Percentiles rank a stretch among this genome's conserved stretches.
Conservation (phyloP, 257 asterid species). For the Oldenlandia corymbosa region DNA sequence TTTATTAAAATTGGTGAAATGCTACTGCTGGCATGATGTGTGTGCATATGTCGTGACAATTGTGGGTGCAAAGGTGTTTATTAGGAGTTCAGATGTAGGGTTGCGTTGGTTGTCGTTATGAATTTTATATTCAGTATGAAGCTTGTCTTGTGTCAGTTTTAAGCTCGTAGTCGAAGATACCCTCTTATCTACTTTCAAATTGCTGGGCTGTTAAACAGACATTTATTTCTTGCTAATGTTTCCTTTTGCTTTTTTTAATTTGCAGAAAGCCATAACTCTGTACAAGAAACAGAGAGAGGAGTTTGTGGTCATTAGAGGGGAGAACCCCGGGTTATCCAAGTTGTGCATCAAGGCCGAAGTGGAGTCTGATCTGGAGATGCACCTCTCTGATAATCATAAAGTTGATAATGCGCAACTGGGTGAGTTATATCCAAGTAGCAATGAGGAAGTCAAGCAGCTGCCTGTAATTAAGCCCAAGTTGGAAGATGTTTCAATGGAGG, state of each 20-base stretch:
- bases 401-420: slow-evolving; percentile 26
- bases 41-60: background rate
- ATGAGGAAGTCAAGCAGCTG: slow-evolving; percentile 21
- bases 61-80: background rate
- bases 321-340: slow-evolving; percentile 19
- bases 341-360: slow-evolving; percentile 16
- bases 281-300: slow-evolving; percentile 56
- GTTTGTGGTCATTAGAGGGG: slow-evolving; percentile 22
- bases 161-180: too few relatives aligned
- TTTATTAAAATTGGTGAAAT: too few relatives aligned
- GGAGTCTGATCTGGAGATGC: slow-evolving; percentile 27
- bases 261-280: slow-evolving; percentile 77
- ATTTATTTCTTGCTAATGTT: slow-evolving; percentile 11
- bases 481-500: slow-evolving; percentile 21
- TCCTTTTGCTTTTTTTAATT: slow-evolving; percentile 9
- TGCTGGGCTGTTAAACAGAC: background rate
- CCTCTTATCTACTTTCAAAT: too few relatives aligned
- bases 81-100: too few relatives aligned
- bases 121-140: too few relatives aligned
- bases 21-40: background rate
- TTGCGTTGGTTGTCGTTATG: too few relatives aligned
- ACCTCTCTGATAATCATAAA: slow-evolving; percentile 15
- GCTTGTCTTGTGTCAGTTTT: too few relatives aligned
- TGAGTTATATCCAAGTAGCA: slow-evolving; percentile 22
- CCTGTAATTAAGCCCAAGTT: slow-evolving; percentile 22